A percentile compares a stretch with the other conserved stretches of the same genome.
These are phyloP conservation scores for Russula virescens DNA, from an alignment of 768 basidiomycete genomes.

Conservation along the genomic window DNA sequence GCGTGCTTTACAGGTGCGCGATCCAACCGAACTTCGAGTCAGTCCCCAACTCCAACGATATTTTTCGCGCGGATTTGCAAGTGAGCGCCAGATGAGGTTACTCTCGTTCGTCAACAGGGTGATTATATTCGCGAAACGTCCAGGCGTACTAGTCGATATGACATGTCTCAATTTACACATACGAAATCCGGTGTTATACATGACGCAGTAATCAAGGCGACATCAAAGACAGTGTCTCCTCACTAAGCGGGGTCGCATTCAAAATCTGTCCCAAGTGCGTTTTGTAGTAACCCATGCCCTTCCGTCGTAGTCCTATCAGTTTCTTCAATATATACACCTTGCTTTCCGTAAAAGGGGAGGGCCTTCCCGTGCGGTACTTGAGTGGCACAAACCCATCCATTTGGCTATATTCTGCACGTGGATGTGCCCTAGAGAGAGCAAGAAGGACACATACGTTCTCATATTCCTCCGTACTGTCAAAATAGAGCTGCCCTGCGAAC, in stretches of 20 bases:
- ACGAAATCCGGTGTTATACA: too few species aligned
- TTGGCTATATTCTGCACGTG: not conserved
- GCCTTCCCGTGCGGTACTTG: not conserved
- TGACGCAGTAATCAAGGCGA: too few species aligned
- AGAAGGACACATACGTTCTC: not conserved
- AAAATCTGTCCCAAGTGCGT: conserved; percentile 11
- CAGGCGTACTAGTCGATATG: too few species aligned
- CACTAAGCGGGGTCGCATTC: not conserved
- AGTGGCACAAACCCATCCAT: conserved; percentile 8
- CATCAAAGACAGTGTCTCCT: not conserved
- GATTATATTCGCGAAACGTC: too few species aligned
- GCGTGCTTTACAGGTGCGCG: too few species aligned
- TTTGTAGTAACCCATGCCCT: conserved; percentile 10
- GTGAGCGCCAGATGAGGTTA: too few species aligned
- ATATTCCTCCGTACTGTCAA: conserved; percentile 10
- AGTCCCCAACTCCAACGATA: too few species aligned
- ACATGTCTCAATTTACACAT: too few species aligned
- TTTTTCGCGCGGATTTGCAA: too few species aligned
- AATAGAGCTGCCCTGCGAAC: conserved; percentile 16
- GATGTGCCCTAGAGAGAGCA: conserved; percentile 1
- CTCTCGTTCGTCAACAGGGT: too few species aligned
- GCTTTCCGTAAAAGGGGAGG: not conserved
- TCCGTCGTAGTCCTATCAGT: conserved; percentile 7
- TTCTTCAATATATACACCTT: not conserved
- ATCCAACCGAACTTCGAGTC: too few species aligned